These are phyloP conservation scores for Pythium guiyangense DNA, from an alignment of 352 stramenopile genomes.

Conservation along the genomic window DNA sequence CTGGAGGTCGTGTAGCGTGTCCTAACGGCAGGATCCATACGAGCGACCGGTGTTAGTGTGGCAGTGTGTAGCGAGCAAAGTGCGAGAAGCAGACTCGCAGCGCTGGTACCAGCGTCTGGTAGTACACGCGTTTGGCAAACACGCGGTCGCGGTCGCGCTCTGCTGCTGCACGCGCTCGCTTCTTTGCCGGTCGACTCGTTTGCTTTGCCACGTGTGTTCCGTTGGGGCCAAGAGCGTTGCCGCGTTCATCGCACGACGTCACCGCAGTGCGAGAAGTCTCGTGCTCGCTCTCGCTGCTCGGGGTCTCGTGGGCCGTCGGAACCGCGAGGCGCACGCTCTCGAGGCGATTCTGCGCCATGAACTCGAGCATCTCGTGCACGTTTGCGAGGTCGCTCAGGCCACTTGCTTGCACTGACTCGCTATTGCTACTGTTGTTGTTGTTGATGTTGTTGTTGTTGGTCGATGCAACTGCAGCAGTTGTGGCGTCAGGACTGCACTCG, in stretches of 20 bases:
- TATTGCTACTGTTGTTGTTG: too few species aligned
- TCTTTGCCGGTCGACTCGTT: background rate
- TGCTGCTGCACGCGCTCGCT: background rate
- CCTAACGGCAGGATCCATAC: background rate
- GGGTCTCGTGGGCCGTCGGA: too few species aligned
- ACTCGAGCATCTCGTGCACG: too few species aligned
- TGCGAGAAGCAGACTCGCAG: too few species aligned
- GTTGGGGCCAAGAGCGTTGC: background rate
- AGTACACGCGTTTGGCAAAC: conserved; percentile 11
- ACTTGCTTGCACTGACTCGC: background rate
- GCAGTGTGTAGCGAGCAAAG: too few species aligned
- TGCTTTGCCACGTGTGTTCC: background rate
- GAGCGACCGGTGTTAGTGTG: background rate
- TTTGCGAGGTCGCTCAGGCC: too few species aligned
- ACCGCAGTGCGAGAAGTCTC: too few species aligned
- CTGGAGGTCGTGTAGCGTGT: conserved; percentile 4
- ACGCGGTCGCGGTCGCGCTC: background rate
- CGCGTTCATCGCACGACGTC: background rate
- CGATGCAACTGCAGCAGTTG: background rate
- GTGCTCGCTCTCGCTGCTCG: too few species aligned
- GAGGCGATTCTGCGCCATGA: too few species aligned
- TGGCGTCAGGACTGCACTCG: background rate
- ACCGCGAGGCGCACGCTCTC: too few species aligned
- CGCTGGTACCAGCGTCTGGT: conserved; percentile 11
- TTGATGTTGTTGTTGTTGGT: background rate